A percentile compares a stretch with the other conserved stretches of the same genome.
These are phyloP conservation scores for Cyclotella cryptica DNA, from an alignment of 108 stramenopile species.

Conservation along the genomic window DNA sequence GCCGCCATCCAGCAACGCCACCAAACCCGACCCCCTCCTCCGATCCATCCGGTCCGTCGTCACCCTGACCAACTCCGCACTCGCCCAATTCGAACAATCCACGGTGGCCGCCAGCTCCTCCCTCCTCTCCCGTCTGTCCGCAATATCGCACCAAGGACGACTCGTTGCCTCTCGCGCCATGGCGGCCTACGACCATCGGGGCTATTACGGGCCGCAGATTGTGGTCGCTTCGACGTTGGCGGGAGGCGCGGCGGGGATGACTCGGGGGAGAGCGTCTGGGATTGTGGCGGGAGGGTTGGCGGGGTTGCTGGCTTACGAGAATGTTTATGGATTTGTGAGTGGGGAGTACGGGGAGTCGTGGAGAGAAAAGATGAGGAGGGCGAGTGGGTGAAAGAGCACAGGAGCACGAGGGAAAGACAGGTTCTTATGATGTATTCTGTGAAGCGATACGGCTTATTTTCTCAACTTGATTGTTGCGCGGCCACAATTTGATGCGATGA, in stretches of 20 bases:
- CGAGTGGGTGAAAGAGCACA: neutral
- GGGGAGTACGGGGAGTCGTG: slow-evolving; percentile 13
- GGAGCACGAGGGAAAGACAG: no score
- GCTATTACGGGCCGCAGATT: slow-evolving; percentile 49
- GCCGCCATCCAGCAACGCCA: neutral
- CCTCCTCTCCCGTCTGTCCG: slow-evolving; percentile 33
- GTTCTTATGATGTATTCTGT: no score
- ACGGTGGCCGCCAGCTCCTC: slow-evolving; percentile 27
- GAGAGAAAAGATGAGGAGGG: slow-evolving; percentile 23
- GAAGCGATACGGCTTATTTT: no score
- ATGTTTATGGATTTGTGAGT: slow-evolving; percentile 48
- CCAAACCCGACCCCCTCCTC: slow-evolving; percentile 21
- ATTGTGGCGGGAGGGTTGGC: slow-evolving; percentile 28
- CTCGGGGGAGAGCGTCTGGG: slow-evolving; percentile 48
- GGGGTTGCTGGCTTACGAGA: slow-evolving; percentile 52
- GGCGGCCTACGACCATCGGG: slow-evolving; percentile 37
- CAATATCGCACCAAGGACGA: slow-evolving; percentile 27
- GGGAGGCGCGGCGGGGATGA: slow-evolving; percentile 42
- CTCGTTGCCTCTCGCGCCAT: slow-evolving; percentile 24
- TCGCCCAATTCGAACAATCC: slow-evolving; percentile 43
- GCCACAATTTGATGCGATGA: no score
- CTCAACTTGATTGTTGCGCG: no score
- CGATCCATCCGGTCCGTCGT: slow-evolving; percentile 30
- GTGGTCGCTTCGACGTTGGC: slow-evolving; percentile 39
- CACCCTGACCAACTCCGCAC: slow-evolving; percentile 31